Percentiles rank a stretch among this genome's conserved stretches.
Evolutionary conservation across 2,329 filamentous ascomycete genomes (phyloP).

Genomic region (Cadophora gregata): DNA sequence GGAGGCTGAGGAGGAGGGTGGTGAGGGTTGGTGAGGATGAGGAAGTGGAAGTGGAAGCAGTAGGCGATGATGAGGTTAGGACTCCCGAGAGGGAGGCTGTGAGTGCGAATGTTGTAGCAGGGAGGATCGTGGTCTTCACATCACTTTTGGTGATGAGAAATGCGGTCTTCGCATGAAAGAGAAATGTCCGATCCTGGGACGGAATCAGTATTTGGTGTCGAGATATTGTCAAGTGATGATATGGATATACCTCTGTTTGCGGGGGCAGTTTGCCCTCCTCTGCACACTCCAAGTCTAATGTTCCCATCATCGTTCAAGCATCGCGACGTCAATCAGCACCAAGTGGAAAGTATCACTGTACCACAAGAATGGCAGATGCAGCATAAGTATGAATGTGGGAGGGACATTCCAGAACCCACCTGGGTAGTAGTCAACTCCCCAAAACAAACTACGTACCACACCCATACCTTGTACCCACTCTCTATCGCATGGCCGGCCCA

Average conservation of each 20-base stretch:
- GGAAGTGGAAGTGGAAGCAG: too few species aligned
- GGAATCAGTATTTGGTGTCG: slow-evolving; percentile 2
- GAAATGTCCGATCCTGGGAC: slow-evolving; percentile 12
- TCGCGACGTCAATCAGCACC: slow-evolving; percentile 14
- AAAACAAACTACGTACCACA: slow-evolving; percentile 13
- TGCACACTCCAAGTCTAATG: slow-evolving; percentile 21
- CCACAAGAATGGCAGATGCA: not conserved
- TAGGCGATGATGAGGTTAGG: too few species aligned
- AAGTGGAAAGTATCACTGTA: not conserved
- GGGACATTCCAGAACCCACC: not conserved
- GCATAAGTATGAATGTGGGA: slow-evolving; percentile 11
- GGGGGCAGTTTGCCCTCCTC: slow-evolving; percentile 22
- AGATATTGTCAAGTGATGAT: not conserved
- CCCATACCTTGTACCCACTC: too few species aligned
- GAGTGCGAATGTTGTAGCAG: slow-evolving; percentile 27
- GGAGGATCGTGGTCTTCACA: slow-evolving; percentile 27
- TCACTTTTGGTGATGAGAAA: slow-evolving; percentile 30
- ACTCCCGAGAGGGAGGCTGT: slow-evolving; percentile 20
- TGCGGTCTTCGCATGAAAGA: slow-evolving; percentile 26
- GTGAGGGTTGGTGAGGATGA: too few species aligned
- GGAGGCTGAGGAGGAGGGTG: not conserved
- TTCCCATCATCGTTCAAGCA: slow-evolving; percentile 20
- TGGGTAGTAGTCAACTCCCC: slow-evolving; percentile 2
- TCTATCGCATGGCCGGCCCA: not conserved
- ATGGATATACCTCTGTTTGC: slow-evolving; percentile 15